These are phyloP conservation scores for Auricularia sp. DNA, from an alignment of 768 basidiomycete genomes.

Conservation along the genomic window DNA sequence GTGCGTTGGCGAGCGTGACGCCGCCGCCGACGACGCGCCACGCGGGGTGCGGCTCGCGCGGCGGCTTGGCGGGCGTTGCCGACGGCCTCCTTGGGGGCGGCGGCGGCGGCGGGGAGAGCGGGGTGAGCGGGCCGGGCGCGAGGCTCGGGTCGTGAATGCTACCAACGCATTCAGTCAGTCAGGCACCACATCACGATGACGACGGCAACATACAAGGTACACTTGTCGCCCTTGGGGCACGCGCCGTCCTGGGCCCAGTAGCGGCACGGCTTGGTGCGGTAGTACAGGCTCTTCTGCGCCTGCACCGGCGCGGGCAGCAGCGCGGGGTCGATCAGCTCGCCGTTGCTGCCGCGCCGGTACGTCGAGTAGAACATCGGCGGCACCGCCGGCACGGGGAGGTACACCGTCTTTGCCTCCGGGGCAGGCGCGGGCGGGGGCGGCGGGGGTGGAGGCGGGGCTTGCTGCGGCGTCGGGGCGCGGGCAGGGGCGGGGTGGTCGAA, in stretches of 20 bases:
- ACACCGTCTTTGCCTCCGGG: not conserved
- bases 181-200: not conserved
- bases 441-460: not conserved
- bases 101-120: not conserved
- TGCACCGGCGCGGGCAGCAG: not conserved
- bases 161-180: not conserved
- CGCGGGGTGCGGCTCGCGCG: constrained; percentile 45
- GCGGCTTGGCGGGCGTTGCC: constrained; percentile 25
- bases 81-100: constrained; percentile 3
- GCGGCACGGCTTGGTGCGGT: constrained; percentile 42
- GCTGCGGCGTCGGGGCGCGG: not conserved
- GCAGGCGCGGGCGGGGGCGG: not conserved
- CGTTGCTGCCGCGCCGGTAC: not conserved
- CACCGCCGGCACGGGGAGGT: not conserved
- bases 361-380: constrained; percentile 1
- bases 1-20: constrained; percentile 40
- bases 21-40: constrained; percentile 77
- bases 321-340: not conserved
- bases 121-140: constrained; percentile 7
- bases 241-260: constrained; percentile 35
- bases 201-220: constrained; percentile 43
- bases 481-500: not conserved
- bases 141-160: constrained; percentile 3
- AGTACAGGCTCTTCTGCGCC: constrained; percentile 2
- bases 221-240: constrained; percentile 44